These are phyloP conservation scores for Trametes meyenii DNA, from an alignment of 768 basidiomycete genomes.

Conservation along the genomic window DNA sequence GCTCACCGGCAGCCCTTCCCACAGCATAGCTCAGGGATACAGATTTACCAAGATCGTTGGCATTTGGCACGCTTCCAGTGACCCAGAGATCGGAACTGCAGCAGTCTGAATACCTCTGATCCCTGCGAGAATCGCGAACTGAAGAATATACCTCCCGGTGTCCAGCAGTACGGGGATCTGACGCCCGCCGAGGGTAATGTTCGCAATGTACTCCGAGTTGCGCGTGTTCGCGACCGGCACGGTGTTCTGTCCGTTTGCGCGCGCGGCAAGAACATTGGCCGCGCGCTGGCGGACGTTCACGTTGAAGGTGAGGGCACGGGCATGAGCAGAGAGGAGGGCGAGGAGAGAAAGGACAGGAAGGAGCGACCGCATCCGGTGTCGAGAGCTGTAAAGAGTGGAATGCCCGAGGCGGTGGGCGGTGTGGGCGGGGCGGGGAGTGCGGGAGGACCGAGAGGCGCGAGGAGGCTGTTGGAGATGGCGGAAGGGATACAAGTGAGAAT, in stretches of 20 bases:
- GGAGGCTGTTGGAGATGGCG: conserved; percentile 1
- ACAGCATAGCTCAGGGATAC: conserved; percentile 68
- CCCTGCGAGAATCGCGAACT: not conserved
- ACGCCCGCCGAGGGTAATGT: conserved; percentile 67
- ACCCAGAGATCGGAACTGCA: conserved; percentile 80
- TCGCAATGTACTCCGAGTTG: conserved; percentile 74
- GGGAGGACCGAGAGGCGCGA: not conserved
- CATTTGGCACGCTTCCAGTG: conserved; percentile 47
- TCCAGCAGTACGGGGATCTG: conserved; percentile 66
- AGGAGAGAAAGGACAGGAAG: conserved; percentile 26
- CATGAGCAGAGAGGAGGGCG: conserved; percentile 24
- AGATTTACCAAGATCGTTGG: conserved; percentile 58
- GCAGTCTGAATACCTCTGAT: conserved; percentile 3
- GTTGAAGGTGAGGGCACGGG: conserved; percentile 38
- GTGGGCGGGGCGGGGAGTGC: conserved; percentile 1
- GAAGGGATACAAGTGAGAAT: not conserved
- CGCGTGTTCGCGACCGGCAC: conserved; percentile 59
- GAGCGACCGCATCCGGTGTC: conserved; percentile 27
- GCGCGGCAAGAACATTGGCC: conserved; percentile 15
- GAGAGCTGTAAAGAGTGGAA: conserved; percentile 25
- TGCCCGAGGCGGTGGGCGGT: conserved; percentile 15
- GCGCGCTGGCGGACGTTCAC: conserved; percentile 32
- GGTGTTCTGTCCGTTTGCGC: conserved; percentile 20
- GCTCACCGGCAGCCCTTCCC: conserved; percentile 60
- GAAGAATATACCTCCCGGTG: conserved; percentile 64